Conservation (phyloP, 345 rosid species). For the Arabis hirsuta region DNA sequence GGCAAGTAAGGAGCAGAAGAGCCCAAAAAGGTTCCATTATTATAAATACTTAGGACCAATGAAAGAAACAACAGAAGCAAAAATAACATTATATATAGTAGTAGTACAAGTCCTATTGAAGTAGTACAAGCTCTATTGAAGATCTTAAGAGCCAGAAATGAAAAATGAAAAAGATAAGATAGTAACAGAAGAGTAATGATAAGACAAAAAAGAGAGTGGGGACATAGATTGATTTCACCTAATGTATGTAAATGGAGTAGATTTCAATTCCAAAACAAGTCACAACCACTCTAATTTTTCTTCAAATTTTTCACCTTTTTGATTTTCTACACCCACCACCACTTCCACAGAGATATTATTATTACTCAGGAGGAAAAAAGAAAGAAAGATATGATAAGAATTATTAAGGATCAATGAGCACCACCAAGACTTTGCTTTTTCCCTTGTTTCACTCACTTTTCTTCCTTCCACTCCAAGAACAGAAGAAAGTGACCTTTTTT, state of each 20-base stretch:
- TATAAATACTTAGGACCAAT: conserved; percentile 17
- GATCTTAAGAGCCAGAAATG: conserved; percentile 34
- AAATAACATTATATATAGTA: conserved; percentile 14
- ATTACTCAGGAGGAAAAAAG: neutral
- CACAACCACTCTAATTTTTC: conserved; percentile 22
- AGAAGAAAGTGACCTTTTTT: conserved; percentile 40
- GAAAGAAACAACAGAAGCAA: conserved; percentile 34
- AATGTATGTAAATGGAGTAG: conserved; percentile 18
- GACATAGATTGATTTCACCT: conserved; percentile 22
- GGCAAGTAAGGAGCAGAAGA: neutral
- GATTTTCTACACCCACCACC: conserved; percentile 36
- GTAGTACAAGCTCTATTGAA: conserved; percentile 32
- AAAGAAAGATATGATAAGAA: neutral
- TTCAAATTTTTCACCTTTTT: conserved; percentile 21
- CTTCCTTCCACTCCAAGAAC: conserved; percentile 41
- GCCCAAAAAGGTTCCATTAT: conserved; percentile 24
- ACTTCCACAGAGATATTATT: conserved; percentile 34
- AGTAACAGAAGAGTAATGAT: conserved; percentile 41
- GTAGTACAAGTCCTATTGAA: conserved; percentile 33
- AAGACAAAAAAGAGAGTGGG: conserved; percentile 39
- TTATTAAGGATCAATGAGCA: conserved; percentile 38
- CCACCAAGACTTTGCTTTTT: conserved; percentile 40
- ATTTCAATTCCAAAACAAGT: conserved; percentile 31
- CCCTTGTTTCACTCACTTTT: conserved; percentile 38
- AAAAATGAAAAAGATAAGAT: neutral